Conservation (phyloP, 139 green algal genomes). For the Chlamydomonas incerta region DNA sequence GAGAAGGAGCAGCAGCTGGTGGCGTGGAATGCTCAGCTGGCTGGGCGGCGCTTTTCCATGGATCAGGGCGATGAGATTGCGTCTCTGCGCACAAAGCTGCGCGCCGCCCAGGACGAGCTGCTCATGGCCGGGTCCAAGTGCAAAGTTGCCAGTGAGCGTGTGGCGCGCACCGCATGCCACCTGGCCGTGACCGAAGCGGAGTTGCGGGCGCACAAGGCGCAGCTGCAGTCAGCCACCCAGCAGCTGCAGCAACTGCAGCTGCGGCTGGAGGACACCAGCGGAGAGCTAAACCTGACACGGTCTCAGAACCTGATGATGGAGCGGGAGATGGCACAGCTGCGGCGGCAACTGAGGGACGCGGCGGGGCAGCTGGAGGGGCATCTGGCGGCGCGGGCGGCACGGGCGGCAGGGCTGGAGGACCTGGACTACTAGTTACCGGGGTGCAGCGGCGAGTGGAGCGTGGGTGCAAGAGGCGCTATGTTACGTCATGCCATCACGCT, state of each 20-base stretch:
- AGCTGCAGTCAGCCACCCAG: neutral
- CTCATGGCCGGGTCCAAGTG: conserved; percentile 21
- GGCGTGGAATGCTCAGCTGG: neutral
- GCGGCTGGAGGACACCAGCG: conserved; percentile 26
- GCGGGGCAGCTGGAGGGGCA: conserved; percentile 35
- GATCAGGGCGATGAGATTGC: neutral
- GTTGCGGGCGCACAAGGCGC: conserved; percentile 27
- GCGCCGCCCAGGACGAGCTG: conserved; percentile 27
- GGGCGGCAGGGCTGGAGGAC: neutral
- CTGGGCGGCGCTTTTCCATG: neutral
- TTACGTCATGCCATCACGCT: too few species aligned
- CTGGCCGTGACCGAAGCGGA: conserved; percentile 37
- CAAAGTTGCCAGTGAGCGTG: conserved; percentile 2
- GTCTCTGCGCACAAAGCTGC: conserved; percentile 1
- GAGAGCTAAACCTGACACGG: conserved; percentile 35
- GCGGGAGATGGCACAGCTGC: conserved; percentile 22
- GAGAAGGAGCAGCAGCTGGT: conserved; percentile 25
- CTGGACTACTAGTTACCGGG: neutral
- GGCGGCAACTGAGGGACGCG: conserved; percentile 31
- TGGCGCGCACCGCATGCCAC: conserved; percentile 24
- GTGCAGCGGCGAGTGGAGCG: too few species aligned
- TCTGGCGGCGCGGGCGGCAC: conserved; percentile 8
- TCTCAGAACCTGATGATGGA: conserved; percentile 37
- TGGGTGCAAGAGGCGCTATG: too few species aligned
- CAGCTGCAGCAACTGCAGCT: conserved; percentile 33